These are phyloP conservation scores for Cladobotryum protrusum DNA, from an alignment of 2,329 filamentous ascomycete species.

Conservation along the genomic window DNA sequence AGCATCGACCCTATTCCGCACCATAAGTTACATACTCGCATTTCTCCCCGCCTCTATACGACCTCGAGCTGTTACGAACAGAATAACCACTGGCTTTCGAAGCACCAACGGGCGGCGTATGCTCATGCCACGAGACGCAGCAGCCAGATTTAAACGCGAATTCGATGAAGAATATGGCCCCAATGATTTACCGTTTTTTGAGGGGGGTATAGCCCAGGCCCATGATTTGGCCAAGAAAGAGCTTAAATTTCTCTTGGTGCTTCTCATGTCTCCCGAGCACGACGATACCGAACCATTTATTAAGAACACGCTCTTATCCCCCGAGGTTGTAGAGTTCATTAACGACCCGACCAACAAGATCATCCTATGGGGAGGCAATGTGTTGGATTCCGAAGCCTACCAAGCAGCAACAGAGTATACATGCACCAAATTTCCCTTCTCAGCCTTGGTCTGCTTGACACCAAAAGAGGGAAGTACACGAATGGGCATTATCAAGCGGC, in stretches of 20 bases:
- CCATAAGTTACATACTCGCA: conserved; percentile 71
- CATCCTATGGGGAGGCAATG: conserved; percentile 86
- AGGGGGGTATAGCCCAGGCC: conserved; percentile 86
- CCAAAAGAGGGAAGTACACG: conserved; percentile 75
- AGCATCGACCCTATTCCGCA: conserved; percentile 61
- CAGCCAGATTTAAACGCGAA: conserved; percentile 80
- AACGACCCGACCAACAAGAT: conserved; percentile 71
- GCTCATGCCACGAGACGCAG: conserved; percentile 79
- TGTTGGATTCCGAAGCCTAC: conserved; percentile 89
- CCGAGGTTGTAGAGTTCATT: conserved; percentile 68
- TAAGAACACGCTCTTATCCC: conserved; percentile 71
- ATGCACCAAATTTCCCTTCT: conserved; percentile 90
- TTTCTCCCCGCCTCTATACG: conserved; percentile 66
- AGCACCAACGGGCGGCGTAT: conserved; percentile 66
- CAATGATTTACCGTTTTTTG: conserved; percentile 68
- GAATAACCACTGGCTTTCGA: conserved; percentile 44
- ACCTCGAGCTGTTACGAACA: conserved; percentile 48
- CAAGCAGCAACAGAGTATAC: conserved; percentile 82
- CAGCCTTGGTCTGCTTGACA: conserved; percentile 78
- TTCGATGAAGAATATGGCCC: conserved; percentile 90
- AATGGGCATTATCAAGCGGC: conserved; percentile 82
- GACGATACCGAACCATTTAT: conserved; percentile 84
- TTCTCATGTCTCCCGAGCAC: conserved; percentile 87
- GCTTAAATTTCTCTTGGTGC: conserved; percentile 82
- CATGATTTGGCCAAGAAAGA: conserved; percentile 86